Evolutionary conservation across 2,329 filamentous ascomycete genomes (phyloP).

Genomic region (Colletotrichum sp.): DNA sequence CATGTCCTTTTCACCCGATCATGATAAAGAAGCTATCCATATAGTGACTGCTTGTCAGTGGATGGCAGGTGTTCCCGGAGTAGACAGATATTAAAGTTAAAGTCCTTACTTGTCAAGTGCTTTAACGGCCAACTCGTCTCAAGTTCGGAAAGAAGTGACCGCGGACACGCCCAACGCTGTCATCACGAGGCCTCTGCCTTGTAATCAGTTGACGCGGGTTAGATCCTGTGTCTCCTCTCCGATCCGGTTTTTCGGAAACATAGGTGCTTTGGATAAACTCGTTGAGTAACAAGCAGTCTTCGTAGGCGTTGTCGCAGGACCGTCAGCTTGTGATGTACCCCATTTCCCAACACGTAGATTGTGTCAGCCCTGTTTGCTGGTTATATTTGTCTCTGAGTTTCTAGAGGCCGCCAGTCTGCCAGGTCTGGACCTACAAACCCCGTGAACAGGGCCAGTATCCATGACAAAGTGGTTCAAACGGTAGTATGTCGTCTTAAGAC

Average conservation of each 20-base stretch:
- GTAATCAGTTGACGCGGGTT: neutral
- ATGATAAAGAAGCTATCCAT: neutral
- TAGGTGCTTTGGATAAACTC: neutral
- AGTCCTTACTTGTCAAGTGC: neutral
- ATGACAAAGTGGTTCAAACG: neutral
- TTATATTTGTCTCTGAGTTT: neutral
- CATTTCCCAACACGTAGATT: neutral
- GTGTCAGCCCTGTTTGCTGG: neutral
- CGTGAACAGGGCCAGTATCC: neutral
- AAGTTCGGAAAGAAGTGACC: neutral
- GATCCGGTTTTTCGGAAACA: neutral
- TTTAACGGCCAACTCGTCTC: neutral
- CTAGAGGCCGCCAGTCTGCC: neutral
- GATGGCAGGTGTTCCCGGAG: neutral
- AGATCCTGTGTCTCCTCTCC: neutral
- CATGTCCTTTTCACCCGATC: neutral
- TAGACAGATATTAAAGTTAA: neutral
- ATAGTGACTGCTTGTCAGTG: neutral
- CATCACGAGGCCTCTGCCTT: neutral
- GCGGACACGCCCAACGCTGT: neutral
- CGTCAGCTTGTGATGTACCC: neutral
- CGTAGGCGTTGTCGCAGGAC: neutral
- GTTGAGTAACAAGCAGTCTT: neutral
- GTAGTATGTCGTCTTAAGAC: neutral
- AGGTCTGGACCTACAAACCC: neutral